Evolutionary conservation across 2,329 filamentous ascomycete genomes (phyloP), one percentile per base, ranked within the genome.

Genomic region (Apiospora kogelbergensis): DNA sequence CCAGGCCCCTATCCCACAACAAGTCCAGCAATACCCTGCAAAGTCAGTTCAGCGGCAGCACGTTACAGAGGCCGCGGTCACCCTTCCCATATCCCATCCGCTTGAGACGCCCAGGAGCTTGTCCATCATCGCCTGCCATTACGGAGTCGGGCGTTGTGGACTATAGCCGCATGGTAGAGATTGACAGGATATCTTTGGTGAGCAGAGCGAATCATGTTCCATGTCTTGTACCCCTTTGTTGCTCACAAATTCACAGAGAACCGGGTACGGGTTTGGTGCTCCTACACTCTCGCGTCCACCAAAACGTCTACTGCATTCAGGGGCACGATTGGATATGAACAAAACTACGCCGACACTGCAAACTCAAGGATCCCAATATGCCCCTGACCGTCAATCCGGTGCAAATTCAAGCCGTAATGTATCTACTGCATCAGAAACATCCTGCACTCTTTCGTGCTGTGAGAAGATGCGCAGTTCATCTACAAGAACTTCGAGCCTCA

Each of bases 81-180:
- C 87, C 88, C 1, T 89, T 86, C 70, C 86, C 86, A 26, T 89
- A 89, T 69, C 87, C 87, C 33, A 84, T 86, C 63, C 84, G 87
- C 22, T 77, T 89, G 42, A 88, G 84, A 74, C 83, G 87, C 24
- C 86, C 86, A 22, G 85, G 85, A 3, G 78, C 85, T 45, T 81
- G 84, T 53, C 81, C 85, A 60, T 78, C 82, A 37, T 88, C 85
- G 15, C 85, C 85, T 17, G 84, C 84, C 63, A 74, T 86, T 67
- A 83, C 83, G 6, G 83, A 85, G 69, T 81, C 81, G 70, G 84
- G 84, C 9, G 76, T 73, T 63, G 76, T 86, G 66, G 84, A 86
- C 73, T 85, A 85, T 74, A 84, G 80, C 70, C 83, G 81, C 70
- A 86, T 85, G 83, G 79, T 83, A 68, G 84, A 84, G 71, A 82